phyloP scores from a whole-genome alignment of 1,139 yeast genomes.

The Hansenula sp. region DNA sequence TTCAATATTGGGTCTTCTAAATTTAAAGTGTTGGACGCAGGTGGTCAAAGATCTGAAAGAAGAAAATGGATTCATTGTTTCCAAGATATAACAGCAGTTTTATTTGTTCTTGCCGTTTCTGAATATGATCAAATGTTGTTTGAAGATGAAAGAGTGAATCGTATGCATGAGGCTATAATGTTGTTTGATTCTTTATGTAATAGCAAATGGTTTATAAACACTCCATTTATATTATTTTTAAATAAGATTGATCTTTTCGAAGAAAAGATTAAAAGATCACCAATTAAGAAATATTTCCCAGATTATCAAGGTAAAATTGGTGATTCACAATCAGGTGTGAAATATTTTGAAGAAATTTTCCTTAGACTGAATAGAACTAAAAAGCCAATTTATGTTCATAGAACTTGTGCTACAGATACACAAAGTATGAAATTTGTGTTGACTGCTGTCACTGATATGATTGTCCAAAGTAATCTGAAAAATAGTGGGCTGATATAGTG shows the following conservation, averaged over 20 bases:
- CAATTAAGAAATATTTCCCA: constrained; percentile 67
- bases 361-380: constrained; percentile 57
- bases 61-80: constrained; percentile 96
- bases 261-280: constrained; percentile 60
- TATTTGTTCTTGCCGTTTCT: constrained; percentile 88
- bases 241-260: constrained; percentile 85
- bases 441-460: constrained; percentile 89
- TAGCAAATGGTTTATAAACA: constrained; percentile 77
- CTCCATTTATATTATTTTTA: constrained; percentile 85
- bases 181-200: constrained; percentile 83
- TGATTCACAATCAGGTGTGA: constrained; percentile 62
- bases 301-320: constrained; percentile 61
- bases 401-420: constrained; percentile 96
- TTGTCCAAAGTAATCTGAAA: constrained; percentile 77
- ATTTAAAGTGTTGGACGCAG: constrained; percentile 87
- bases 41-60: constrained; percentile 94
- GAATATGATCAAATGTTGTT: constrained; percentile 91
- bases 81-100: constrained; percentile 83
- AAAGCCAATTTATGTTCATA: constrained; percentile 81
- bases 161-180: constrained; percentile 88
- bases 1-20: constrained; percentile 66
- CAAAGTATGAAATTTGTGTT: constrained; percentile 83
- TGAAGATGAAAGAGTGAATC: constrained; percentile 85
- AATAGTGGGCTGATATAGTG: constrained; percentile 72
- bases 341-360: constrained; percentile 65